Evolutionary conservation across 2,329 filamentous ascomycete species (phyloP).

Genomic region (Cylindrodendrum hubeiense): DNA sequence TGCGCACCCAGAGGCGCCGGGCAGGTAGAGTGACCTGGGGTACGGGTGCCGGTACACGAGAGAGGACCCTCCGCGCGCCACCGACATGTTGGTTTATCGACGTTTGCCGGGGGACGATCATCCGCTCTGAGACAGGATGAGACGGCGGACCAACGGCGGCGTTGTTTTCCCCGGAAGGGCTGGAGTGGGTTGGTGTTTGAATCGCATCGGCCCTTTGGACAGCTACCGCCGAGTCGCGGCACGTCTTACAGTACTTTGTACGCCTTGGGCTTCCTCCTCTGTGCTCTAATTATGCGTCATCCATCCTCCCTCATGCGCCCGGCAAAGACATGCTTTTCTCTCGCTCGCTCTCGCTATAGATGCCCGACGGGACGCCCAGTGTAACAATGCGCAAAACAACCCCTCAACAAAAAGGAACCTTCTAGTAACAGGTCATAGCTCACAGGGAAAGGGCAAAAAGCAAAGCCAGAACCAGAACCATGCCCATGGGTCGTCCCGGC

Average conservation of each 20-base stretch:
- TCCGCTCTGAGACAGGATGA: slow-evolving; percentile 18
- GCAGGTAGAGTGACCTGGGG: too few species aligned
- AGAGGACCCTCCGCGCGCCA: not conserved
- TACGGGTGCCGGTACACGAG: too few species aligned
- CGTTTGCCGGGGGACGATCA: slow-evolving; percentile 3
- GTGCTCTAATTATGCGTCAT: not conserved
- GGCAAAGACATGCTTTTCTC: not conserved
- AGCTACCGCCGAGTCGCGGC: slow-evolving; percentile 13
- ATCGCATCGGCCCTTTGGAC: slow-evolving; percentile 18
- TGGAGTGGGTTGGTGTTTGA: not conserved
- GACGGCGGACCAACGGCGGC: slow-evolving; percentile 13
- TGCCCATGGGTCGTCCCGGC: slow-evolving; percentile 9
- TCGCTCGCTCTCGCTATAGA: not conserved
- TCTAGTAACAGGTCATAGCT: slow-evolving; percentile 18
- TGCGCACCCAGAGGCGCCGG: not conserved
- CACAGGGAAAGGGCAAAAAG: slow-evolving; percentile 14
- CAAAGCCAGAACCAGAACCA: slow-evolving; percentile 12
- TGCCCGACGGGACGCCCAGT: not conserved
- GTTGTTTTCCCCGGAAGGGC: slow-evolving; percentile 15
- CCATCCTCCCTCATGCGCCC: not conserved
- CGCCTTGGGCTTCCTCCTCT: not conserved
- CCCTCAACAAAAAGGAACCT: not conserved
- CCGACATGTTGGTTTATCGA: not conserved
- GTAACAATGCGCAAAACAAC: not conserved
- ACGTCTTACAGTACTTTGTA: slow-evolving; percentile 20